A percentile compares a stretch with the other conserved stretches of the same genome.
Evolutionary conservation across 345 rosid species (phyloP).

Genomic region (Pugionium cornutum): DNA sequence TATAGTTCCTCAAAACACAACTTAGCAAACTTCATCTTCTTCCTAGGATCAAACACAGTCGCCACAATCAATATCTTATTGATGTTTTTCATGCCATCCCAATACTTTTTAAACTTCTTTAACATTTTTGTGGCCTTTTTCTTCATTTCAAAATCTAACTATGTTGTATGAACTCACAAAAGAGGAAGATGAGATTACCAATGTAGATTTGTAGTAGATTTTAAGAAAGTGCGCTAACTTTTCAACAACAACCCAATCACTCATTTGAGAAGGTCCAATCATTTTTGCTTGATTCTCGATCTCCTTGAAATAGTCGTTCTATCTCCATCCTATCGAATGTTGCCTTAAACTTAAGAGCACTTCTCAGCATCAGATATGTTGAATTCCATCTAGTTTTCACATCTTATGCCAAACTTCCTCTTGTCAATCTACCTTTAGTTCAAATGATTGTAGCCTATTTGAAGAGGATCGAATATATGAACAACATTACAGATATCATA

Average conservation of each 20-base stretch:
- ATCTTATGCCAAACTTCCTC: not conserved
- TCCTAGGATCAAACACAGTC: not conserved
- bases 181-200: not conserved
- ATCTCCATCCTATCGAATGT: not conserved
- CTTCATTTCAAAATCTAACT: not conserved
- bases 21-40: not conserved
- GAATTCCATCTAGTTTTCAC: not conserved
- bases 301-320: not conserved
- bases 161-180: not conserved
- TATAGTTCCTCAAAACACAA: not conserved
- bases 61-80: not conserved
- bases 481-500: not conserved
- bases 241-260: not conserved
- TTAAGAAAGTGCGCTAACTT: not conserved
- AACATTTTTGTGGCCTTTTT: not conserved
- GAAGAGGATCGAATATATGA: not conserved
- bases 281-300: not conserved
- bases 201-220: not conserved
- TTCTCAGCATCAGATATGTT: not conserved
- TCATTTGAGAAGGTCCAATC: not conserved
- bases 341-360: not conserved
- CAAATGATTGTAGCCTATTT: not conserved
- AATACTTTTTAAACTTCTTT: not conserved
- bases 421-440: not conserved
- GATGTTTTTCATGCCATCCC: not conserved